Evolutionary conservation across 768 basidiomycete genomes (phyloP), one percentile per base, ranked within the genome.

Genomic region (Hygrocybe coccinea): DNA sequence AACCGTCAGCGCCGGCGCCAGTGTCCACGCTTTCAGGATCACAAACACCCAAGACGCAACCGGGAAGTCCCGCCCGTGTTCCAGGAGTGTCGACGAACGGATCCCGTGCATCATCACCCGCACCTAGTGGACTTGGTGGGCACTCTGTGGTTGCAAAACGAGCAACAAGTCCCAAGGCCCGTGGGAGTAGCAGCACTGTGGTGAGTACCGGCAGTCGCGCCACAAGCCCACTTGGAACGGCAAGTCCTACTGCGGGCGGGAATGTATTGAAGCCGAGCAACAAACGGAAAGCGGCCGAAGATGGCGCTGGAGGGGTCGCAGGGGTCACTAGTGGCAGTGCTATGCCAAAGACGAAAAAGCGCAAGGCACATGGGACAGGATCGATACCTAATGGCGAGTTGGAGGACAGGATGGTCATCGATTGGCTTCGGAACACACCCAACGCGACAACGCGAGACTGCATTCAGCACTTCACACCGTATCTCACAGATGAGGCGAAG

Each of bases 61-160:
- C 73, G 6, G 55, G 14, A 25, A 58, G 71, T 37, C 55, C 69
- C 38, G 65, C 76, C 29, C 64, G 72, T 58, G 43, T 36, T 21
- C 49, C 51, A 21, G 21, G 38, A 22, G 62, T 63, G 21, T 59
- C 74, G 8, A 57, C 55, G 5, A 60, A 71, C 11, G 74, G 70
- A 52, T 85, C 87, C 29, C 81, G 80, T 36, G 78, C 83, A 11
- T 80, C 76, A 22, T 88, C 87, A 2, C 86, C 85, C 8, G 72
- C 72, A 9, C 71, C 79, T 39, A 71, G 83, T 7, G 75, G 76
- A 25, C 76, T 85, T 60, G 84, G 87, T 36, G 90, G 89, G 0
- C 88, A 91, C 69, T 89, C 86, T 2, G 65, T 89, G 21, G 81
- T 94, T 14, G 91, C 91, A 2, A 87, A 87, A 70, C 83, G 91